Evolutionary conservation across 2,329 filamentous ascomycete species (phyloP).

Genomic region (Tolypocladium sp.): DNA sequence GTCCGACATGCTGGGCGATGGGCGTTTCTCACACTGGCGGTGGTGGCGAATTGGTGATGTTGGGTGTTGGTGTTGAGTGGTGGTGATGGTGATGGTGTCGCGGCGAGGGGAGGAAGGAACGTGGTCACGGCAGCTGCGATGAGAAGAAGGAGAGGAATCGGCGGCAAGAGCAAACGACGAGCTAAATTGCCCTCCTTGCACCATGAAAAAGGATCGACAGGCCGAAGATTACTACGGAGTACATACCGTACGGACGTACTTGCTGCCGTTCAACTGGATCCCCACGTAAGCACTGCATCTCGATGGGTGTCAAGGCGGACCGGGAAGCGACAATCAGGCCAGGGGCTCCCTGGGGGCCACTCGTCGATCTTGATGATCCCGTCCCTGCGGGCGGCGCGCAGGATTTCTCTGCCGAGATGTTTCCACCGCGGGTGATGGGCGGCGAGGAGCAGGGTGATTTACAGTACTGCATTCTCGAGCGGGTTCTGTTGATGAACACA

Average conservation of each 20-base stretch:
- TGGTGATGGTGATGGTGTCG: background rate
- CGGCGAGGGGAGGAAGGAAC: background rate
- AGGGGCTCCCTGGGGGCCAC: background rate
- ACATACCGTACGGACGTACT: too few species aligned
- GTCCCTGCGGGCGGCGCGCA: background rate
- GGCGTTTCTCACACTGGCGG: background rate
- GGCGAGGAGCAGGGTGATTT: too few species aligned
- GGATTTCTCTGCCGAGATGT: background rate
- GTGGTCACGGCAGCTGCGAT: background rate
- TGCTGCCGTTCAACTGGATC: background rate
- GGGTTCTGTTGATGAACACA: too few species aligned
- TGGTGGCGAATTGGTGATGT: too few species aligned
- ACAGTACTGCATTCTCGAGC: too few species aligned
- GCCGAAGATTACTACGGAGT: background rate
- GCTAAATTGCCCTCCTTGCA: background rate
- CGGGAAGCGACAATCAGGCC: too few species aligned
- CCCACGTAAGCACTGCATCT: background rate
- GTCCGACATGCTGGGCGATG: slow-evolving; percentile 1
- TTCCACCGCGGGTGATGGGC: background rate
- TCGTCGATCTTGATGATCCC: background rate
- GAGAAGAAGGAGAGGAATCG: background rate
- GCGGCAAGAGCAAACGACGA: background rate
- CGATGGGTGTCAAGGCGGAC: background rate
- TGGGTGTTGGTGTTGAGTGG: background rate
- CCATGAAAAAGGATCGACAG: background rate